Evolutionary conservation across 1,284 basidiomycete genomes (phyloP).

Genomic region (Coriolopsis trogii): DNA sequence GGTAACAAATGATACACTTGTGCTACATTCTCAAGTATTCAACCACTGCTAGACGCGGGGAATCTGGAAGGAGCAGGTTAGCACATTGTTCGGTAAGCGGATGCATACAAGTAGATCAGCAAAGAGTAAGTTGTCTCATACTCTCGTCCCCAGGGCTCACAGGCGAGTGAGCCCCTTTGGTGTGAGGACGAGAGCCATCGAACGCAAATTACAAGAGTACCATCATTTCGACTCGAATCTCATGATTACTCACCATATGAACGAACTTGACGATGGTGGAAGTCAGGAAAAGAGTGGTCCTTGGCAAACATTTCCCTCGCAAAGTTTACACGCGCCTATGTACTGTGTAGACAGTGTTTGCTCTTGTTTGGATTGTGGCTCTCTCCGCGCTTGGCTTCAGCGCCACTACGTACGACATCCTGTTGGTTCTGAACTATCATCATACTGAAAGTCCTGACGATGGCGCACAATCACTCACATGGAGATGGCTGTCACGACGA

Average conservation of each 20-base stretch:
- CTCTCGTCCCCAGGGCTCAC: constrained; percentile 64
- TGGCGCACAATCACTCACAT: constrained; percentile 55
- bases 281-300: neutral
- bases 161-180: constrained; percentile 75
- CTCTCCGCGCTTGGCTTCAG: neutral
- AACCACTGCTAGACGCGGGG: no score
- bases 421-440: neutral
- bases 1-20: no score
- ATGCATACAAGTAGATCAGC: neutral
- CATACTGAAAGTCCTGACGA: constrained; percentile 15
- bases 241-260: constrained; percentile 30
- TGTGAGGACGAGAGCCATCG: constrained; percentile 58
- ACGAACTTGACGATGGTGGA: no score
- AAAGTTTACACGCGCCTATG: neutral
- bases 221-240: constrained; percentile 48
- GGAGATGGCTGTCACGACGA: constrained; percentile 55
- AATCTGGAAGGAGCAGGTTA: no score
- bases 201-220: constrained; percentile 83
- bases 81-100: neutral
- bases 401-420: neutral
- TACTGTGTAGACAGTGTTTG: neutral
- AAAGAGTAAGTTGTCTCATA: constrained; percentile 65
- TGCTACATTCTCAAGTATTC: no score
- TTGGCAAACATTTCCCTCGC: neutral
- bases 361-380: neutral